phyloP scores from a whole-genome alignment of 164 flowering plant species.

The Magnolia kwangsiensis region DNA sequence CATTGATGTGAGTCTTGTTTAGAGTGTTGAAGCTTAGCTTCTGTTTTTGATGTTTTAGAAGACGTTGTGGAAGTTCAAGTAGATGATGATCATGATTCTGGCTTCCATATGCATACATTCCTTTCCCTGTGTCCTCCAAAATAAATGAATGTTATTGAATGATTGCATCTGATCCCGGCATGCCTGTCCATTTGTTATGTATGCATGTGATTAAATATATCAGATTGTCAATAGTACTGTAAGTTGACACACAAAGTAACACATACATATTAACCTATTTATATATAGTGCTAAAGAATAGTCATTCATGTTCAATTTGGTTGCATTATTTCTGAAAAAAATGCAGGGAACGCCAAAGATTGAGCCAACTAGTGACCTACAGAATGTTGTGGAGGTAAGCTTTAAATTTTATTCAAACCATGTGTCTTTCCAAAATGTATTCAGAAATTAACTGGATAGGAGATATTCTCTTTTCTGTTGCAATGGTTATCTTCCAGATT shows the following conservation, averaged over 20 bases:
- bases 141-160: too few species aligned
- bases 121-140: too few species aligned
- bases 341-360: slow-evolving; percentile 79
- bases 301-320: too few species aligned
- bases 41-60: background rate
- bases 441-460: background rate
- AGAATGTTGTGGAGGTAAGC: slow-evolving; percentile 81
- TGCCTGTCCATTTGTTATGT: too few species aligned
- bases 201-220: too few species aligned
- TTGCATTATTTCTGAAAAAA: too few species aligned
- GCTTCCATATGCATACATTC: background rate
- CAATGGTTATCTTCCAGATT: slow-evolving; percentile 44
- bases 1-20: slow-evolving; percentile 57
- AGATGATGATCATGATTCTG: background rate
- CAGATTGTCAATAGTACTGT: too few species aligned
- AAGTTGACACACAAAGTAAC: too few species aligned
- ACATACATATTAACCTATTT: too few species aligned
- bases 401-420: background rate
- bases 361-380: slow-evolving; percentile 87
- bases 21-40: background rate
- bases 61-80: too few species aligned
- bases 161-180: too few species aligned
- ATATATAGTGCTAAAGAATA: too few species aligned
- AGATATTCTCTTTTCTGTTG: slow-evolving; percentile 4
- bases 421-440: background rate